Evolutionary conservation across 176 grass and related monocot genomes (phyloP).

Genomic region (Triticum timopheevii): DNA sequence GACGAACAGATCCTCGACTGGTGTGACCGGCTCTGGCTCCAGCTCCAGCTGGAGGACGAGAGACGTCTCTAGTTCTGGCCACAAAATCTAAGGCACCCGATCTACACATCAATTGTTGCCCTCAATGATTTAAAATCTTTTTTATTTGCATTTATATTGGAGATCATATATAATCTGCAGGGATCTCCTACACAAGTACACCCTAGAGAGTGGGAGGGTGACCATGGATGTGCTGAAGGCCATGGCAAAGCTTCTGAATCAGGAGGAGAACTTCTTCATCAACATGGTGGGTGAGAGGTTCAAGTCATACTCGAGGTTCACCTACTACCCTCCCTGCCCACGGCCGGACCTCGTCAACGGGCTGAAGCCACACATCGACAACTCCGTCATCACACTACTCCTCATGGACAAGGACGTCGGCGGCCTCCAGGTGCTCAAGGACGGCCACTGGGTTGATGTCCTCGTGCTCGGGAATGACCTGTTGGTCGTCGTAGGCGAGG

Average conservation of each 20-base stretch:
- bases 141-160: too few species aligned
- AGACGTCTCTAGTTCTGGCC: constrained; percentile 46
- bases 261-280: constrained; percentile 37
- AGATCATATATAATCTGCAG: neutral
- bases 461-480: constrained; percentile 21
- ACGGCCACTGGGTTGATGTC: constrained; percentile 42
- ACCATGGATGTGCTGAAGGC: constrained; percentile 20
- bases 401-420: constrained; percentile 51
- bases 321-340: constrained; percentile 57
- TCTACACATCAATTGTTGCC: neutral
- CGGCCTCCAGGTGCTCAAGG: constrained; percentile 49
- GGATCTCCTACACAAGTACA: constrained; percentile 42
- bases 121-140: neutral
- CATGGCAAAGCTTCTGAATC: constrained; percentile 33
- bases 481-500: constrained; percentile 46
- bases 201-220: constrained; percentile 18
- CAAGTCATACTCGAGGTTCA: constrained; percentile 32
- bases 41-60: constrained; percentile 36
- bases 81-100: neutral
- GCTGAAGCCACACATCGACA: constrained; percentile 65
- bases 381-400: constrained; percentile 46
- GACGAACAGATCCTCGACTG: constrained; percentile 53
- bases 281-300: constrained; percentile 31
- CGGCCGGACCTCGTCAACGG: constrained; percentile 55
- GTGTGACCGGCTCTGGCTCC: constrained; percentile 54